phyloP scores from a whole-genome alignment of 2,329 filamentous ascomycete genomes.

The Hymenoscyphus scutula region DNA sequence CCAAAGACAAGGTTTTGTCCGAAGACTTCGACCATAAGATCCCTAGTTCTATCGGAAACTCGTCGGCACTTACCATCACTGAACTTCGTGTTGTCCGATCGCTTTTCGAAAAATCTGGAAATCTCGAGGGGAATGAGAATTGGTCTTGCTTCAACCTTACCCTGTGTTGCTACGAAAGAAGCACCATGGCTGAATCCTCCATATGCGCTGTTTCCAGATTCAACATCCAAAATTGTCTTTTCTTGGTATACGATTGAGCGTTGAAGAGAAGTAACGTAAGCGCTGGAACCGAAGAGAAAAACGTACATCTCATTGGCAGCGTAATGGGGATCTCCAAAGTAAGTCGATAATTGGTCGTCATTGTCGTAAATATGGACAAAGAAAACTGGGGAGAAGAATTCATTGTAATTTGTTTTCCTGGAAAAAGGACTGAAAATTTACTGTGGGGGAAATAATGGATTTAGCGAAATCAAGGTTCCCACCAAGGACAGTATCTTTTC shows the following conservation, averaged over 20 bases:
- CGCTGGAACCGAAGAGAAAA: not conserved
- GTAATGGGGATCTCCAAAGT: conserved; percentile 1
- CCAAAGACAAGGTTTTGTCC: not conserved
- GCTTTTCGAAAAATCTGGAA: not conserved
- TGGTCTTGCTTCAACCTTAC: not conserved
- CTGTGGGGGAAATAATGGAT: not conserved
- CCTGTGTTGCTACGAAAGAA: not conserved
- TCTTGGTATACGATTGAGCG: not conserved
- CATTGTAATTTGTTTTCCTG: not conserved
- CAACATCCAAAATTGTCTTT: not conserved
- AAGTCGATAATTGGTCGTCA: not conserved
- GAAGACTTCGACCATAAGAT: not conserved
- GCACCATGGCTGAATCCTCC: not conserved
- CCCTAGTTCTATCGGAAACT: not conserved
- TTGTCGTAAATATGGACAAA: conserved; percentile 5
- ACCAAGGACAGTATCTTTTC: not conserved
- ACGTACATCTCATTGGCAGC: conserved; percentile 6
- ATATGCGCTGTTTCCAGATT: not conserved
- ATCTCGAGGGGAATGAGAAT: conserved; percentile 2
- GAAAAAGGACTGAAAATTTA: conserved; percentile 5
- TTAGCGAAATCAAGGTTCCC: not conserved
- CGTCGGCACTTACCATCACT: not conserved
- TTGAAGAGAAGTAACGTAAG: not conserved
- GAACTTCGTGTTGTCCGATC: not conserved
- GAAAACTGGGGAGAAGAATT: conserved; percentile 4